These are phyloP conservation scores for Conoideocrella luteorostrata DNA, from an alignment of 2,329 filamentous ascomycete genomes.

Conservation along the genomic window DNA sequence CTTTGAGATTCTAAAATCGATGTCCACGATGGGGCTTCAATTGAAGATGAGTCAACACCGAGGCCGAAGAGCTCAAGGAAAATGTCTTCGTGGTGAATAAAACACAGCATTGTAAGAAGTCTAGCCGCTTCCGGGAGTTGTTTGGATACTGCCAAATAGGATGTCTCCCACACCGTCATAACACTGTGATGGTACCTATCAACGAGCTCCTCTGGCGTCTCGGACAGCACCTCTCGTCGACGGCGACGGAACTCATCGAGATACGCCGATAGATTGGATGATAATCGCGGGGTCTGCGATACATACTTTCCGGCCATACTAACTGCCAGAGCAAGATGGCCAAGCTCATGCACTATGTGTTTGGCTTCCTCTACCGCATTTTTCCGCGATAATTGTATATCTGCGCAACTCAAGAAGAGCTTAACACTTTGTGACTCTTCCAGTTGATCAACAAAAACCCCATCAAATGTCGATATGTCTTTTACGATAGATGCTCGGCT, in stretches of 20 bases:
- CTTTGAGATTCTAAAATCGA: background rate
- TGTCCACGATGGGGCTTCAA: too few relatives aligned
- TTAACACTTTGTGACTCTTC: background rate
- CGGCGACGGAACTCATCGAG: constrained; percentile 4
- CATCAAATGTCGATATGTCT: background rate
- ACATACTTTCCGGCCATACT: constrained; percentile 7
- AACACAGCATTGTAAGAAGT: background rate
- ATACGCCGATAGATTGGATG: constrained; percentile 5
- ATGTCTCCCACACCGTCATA: background rate
- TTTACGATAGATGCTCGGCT: background rate
- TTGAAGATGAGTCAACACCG: background rate
- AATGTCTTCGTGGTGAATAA: background rate
- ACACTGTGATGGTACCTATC: background rate
- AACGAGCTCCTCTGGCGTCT: background rate
- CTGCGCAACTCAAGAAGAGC: background rate
- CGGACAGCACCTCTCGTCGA: background rate
- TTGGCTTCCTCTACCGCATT: background rate
- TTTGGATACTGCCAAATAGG: background rate
- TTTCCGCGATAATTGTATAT: background rate
- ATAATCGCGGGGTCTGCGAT: constrained; percentile 1
- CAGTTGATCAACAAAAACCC: background rate
- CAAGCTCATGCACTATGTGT: background rate
- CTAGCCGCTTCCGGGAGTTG: background rate
- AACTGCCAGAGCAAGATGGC: constrained; percentile 8
- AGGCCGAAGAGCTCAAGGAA: background rate